Percentiles rank a stretch among this genome's conserved stretches.
Evolutionary conservation across 306 rosid genomes (phyloP).

Genomic region (Prunus mongolica): DNA sequence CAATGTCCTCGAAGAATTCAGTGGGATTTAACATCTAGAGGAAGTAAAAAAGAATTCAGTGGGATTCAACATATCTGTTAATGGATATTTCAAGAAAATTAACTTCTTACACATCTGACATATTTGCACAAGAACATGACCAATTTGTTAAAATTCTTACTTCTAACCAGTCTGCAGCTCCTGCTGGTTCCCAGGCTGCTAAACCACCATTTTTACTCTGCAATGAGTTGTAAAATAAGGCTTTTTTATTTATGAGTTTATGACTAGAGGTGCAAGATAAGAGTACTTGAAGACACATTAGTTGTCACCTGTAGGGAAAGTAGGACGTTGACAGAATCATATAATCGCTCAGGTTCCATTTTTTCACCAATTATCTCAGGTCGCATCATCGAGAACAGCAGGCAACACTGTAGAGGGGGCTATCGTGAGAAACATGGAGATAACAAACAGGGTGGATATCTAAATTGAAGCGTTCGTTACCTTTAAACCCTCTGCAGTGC

Average conservation of each 20-base stretch:
- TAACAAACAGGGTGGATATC: not conserved
- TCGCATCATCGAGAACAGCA: conserved; percentile 52
- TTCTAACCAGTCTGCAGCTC: conserved; percentile 16
- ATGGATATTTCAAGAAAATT: no score
- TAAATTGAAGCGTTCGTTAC: conserved; percentile 14
- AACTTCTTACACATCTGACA: no score
- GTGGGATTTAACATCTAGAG: conserved; percentile 4
- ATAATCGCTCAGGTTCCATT: conserved; percentile 48
- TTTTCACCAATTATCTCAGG: conserved; percentile 53
- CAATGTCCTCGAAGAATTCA: not conserved
- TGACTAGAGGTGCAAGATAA: no score
- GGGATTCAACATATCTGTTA: not conserved
- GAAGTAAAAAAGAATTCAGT: not conserved
- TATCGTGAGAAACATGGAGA: not conserved
- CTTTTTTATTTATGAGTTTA: not conserved
- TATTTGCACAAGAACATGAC: not conserved
- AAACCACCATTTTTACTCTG: conserved; percentile 72
- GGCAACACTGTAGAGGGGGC: conserved; percentile 42
- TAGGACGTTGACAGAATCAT: conserved; percentile 49
- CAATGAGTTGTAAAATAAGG: not conserved
- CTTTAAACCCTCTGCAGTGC: conserved; percentile 58
- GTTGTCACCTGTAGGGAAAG: conserved; percentile 55
- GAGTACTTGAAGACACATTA: not conserved
- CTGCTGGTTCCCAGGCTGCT: conserved; percentile 63
- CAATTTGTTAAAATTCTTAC: conserved; percentile 3